These are phyloP conservation scores for Cutaneotrichosporon sp. DNA, from an alignment of 1,284 basidiomycete genomes.

Conservation along the genomic window DNA sequence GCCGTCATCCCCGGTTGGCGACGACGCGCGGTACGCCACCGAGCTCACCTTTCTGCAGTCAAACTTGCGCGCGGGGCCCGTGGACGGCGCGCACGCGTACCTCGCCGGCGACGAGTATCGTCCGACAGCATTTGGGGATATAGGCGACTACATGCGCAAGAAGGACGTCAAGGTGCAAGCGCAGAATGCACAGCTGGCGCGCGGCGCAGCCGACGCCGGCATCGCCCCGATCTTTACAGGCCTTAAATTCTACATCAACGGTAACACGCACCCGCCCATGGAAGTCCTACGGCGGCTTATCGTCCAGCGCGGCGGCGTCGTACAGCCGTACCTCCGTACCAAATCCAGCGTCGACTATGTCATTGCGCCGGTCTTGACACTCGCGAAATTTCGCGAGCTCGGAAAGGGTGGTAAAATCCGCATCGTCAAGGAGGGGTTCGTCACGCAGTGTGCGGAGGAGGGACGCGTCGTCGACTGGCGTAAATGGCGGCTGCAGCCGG, in stretches of 20 bases:
- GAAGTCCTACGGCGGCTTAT: slow-evolving; percentile 77
- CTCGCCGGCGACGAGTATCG: slow-evolving; percentile 57
- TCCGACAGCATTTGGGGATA: slow-evolving; percentile 71
- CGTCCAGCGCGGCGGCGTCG: slow-evolving; percentile 73
- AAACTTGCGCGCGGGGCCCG: neutral
- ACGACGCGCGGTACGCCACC: neutral
- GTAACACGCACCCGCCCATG: slow-evolving; percentile 80
- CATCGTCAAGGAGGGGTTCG: slow-evolving; percentile 80
- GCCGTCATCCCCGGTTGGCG: neutral
- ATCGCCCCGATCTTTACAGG: slow-evolving; percentile 63
- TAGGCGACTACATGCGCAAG: slow-evolving; percentile 78
- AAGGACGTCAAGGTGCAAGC: slow-evolving; percentile 87
- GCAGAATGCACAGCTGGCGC: slow-evolving; percentile 64
- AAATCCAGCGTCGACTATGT: slow-evolving; percentile 55
- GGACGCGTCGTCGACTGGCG: slow-evolving; percentile 54
- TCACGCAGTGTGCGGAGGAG: slow-evolving; percentile 65
- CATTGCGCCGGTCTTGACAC: slow-evolving; percentile 81
- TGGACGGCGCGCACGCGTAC: slow-evolving; percentile 26
- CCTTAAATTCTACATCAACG: slow-evolving; percentile 81
- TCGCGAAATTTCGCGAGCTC: slow-evolving; percentile 82
- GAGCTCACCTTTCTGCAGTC: slow-evolving; percentile 1
- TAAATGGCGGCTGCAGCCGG: slow-evolving; percentile 31
- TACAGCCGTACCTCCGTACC: slow-evolving; percentile 55
- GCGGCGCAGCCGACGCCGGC: slow-evolving; percentile 18
- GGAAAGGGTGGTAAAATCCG: slow-evolving; percentile 61